These are phyloP conservation scores for Microcyclosporella mali DNA, from an alignment of 2,329 filamentous ascomycete genomes.

Conservation along the genomic window DNA sequence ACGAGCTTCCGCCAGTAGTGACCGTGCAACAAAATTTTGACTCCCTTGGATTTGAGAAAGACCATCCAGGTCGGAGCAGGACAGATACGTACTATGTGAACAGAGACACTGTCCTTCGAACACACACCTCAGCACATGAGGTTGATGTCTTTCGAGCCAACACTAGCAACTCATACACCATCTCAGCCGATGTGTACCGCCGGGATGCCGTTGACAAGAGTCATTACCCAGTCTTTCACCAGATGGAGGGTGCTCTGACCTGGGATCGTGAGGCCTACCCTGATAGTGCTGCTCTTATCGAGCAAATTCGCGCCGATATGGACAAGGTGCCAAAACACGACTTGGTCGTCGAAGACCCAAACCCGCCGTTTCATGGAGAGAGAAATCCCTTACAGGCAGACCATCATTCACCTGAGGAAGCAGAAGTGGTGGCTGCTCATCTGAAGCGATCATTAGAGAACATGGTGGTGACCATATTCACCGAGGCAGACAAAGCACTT, in stretches of 20 bases:
- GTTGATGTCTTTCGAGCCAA: conserved; percentile 70
- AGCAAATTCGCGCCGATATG: conserved; percentile 64
- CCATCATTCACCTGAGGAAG: conserved; percentile 68
- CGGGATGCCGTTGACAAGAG: conserved; percentile 90
- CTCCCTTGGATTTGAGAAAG: conserved; percentile 80
- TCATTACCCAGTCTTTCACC: conserved; percentile 96
- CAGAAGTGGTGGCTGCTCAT: conserved; percentile 74
- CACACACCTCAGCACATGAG: conserved; percentile 93
- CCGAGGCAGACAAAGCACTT: conserved; percentile 63
- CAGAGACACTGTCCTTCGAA: conserved; percentile 72
- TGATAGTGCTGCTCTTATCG: conserved; percentile 48
- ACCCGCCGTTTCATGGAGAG: conserved; percentile 68
- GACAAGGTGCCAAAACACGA: conserved; percentile 65
- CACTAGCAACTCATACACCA: conserved; percentile 72
- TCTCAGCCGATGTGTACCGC: conserved; percentile 91
- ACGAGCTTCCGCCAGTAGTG: conserved; percentile 75
- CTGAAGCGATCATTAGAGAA: conserved; percentile 83
- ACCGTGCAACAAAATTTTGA: conserved; percentile 87
- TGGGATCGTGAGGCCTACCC: conserved; percentile 68
- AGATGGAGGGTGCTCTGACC: conserved; percentile 91
- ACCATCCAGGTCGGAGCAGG: conserved; percentile 79
- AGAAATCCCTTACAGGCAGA: conserved; percentile 74
- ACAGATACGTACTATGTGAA: conserved; percentile 98
- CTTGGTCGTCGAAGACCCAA: conserved; percentile 75
- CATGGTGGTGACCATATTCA: conserved; percentile 85